Percentiles rank a stretch among this genome's conserved stretches.
These are phyloP conservation scores for Lachnellula suecica DNA, from an alignment of 2,329 filamentous ascomycete species.

Conservation along the genomic window DNA sequence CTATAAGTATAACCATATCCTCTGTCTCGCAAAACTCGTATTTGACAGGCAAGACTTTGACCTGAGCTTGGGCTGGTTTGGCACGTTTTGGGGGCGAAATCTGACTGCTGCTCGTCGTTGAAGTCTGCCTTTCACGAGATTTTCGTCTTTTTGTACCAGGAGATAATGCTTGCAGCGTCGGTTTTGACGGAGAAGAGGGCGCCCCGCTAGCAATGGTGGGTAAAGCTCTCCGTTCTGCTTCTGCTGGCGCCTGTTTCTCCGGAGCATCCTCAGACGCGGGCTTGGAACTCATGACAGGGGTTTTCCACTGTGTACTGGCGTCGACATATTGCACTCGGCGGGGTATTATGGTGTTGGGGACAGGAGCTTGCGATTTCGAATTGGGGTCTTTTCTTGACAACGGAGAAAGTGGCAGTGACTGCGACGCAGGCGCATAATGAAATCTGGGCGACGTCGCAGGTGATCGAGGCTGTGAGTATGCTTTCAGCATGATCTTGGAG, in stretches of 20 bases:
- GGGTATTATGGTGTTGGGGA: constrained; percentile 13
- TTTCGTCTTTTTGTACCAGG: constrained; percentile 35
- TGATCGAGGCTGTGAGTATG: constrained; percentile 26
- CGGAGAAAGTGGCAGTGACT: constrained; percentile 21
- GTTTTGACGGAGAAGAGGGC: constrained; percentile 20
- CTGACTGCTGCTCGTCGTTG: constrained; percentile 8
- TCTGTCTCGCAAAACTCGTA: constrained; percentile 83
- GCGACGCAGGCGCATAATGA: constrained; percentile 29
- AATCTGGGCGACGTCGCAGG: constrained; percentile 28
- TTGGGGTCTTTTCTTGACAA: constrained; percentile 24
- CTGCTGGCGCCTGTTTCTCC: constrained; percentile 3
- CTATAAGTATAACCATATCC: constrained; percentile 86
- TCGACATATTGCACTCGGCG: constrained; percentile 28
- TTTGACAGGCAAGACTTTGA: constrained; percentile 63
- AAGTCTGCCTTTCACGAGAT: constrained; percentile 19
- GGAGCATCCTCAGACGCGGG: constrained; percentile 9
- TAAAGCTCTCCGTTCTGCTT: background rate
- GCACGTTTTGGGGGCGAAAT: constrained; percentile 47
- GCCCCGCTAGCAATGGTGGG: constrained; percentile 1
- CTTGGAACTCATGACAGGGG: constrained; percentile 23
- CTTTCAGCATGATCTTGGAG: constrained; percentile 31
- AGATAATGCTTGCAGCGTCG: constrained; percentile 29
- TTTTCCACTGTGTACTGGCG: constrained; percentile 30
- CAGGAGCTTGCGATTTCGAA: constrained; percentile 17
- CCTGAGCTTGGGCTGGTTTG: constrained; percentile 47